These are phyloP conservation scores for Penicillium sp. DNA, from an alignment of 2,329 filamentous ascomycete genomes.

Conservation along the genomic window DNA sequence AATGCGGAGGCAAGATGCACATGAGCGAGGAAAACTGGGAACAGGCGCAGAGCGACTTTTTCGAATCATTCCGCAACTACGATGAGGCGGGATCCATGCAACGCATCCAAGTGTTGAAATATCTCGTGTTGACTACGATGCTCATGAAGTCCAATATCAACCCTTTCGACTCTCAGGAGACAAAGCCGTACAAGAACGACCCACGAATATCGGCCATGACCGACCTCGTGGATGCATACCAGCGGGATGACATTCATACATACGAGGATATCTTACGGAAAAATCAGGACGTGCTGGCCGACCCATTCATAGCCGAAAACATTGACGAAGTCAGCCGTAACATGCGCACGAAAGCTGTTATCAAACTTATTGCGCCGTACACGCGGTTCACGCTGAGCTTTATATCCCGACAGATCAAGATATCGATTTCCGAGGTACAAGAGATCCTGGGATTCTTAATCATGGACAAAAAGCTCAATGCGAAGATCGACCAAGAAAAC, in stretches of 20 bases:
- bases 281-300: slow-evolving; percentile 83
- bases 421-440: slow-evolving; percentile 79
- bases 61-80: slow-evolving; percentile 98
- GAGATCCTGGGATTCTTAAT: slow-evolving; percentile 96
- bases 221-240: slow-evolving; percentile 92
- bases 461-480: slow-evolving; percentile 79
- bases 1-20: slow-evolving; percentile 99
- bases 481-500: slow-evolving; percentile 82
- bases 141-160: slow-evolving; percentile 98
- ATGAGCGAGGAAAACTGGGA: slow-evolving; percentile 99
- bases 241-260: slow-evolving; percentile 85
- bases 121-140: slow-evolving; percentile 94
- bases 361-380: slow-evolving; percentile 92
- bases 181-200: slow-evolving; percentile 95
- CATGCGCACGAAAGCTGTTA: slow-evolving; percentile 92
- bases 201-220: slow-evolving; percentile 96
- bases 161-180: slow-evolving; percentile 97
- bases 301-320: slow-evolving; percentile 96
- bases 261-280: slow-evolving; percentile 85
- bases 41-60: slow-evolving; percentile 94
- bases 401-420: slow-evolving; percentile 83
- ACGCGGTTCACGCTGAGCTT: slow-evolving; percentile 84
- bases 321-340: slow-evolving; percentile 98
- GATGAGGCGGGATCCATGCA: slow-evolving; percentile 96
- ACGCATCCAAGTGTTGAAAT: slow-evolving; percentile 95